phyloP scores from a whole-genome alignment of 805 yeast genomes.

The Wilhelminamyces savonicus region DNA sequence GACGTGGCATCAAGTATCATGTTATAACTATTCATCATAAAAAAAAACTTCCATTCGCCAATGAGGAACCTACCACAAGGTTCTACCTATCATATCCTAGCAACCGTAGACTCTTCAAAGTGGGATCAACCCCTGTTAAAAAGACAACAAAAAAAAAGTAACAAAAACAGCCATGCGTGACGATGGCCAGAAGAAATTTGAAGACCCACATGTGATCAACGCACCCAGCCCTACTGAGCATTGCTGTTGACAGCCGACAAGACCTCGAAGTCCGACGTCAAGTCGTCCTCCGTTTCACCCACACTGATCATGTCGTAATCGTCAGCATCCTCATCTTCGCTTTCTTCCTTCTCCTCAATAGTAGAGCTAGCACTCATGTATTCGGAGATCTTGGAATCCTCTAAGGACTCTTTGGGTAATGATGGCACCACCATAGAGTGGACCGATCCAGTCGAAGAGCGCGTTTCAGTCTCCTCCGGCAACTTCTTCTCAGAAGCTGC shows the following conservation, averaged over 20 bases:
- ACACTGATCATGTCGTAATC: slow-evolving; percentile 30
- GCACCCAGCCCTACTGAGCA: no score
- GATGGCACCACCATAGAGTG: slow-evolving; percentile 26
- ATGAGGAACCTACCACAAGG: no score
- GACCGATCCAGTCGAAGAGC: slow-evolving; percentile 10
- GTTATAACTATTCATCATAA: no score
- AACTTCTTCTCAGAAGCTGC: background rate
- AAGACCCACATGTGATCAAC: no score
- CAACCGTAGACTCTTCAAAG: no score
- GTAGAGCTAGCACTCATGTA: slow-evolving; percentile 15
- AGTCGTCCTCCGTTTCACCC: slow-evolving; percentile 16
- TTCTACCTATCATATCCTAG: no score
- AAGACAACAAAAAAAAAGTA: no score
- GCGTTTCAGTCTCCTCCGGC: background rate
- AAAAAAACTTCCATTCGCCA: no score
- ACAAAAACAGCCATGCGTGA: no score
- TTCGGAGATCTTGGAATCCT: slow-evolving; percentile 11
- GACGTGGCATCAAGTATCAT: no score
- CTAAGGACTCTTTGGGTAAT: slow-evolving; percentile 20
- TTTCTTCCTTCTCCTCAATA: slow-evolving; percentile 2
- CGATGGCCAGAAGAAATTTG: no score
- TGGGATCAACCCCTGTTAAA: no score
- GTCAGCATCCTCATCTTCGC: slow-evolving; percentile 14
- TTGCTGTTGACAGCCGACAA: slow-evolving; percentile 21
- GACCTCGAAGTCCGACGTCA: slow-evolving; percentile 32